These are phyloP conservation scores for Colletotrichum somersetense DNA, from an alignment of 2,329 filamentous ascomycete species.

Conservation along the genomic window DNA sequence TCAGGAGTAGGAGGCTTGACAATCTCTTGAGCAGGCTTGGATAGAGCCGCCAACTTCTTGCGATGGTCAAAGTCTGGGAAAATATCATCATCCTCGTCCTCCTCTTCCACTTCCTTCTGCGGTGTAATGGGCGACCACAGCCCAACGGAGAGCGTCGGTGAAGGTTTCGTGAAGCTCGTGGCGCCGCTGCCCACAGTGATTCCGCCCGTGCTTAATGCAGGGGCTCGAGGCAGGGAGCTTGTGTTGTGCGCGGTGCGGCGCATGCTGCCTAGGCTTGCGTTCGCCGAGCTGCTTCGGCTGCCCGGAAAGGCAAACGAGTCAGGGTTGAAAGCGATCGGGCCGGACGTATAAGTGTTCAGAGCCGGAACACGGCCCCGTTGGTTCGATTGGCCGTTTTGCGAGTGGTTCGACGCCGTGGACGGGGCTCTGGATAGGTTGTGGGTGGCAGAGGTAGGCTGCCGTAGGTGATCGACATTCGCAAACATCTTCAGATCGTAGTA, in stretches of 20 bases:
- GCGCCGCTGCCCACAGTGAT: conserved; percentile 57
- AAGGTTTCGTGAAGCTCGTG: conserved; percentile 50
- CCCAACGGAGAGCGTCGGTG: conserved; percentile 59
- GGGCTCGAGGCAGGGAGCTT: conserved; percentile 43
- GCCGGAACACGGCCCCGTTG: conserved; percentile 55
- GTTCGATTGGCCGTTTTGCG: conserved; percentile 45
- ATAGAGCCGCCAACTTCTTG: conserved; percentile 45
- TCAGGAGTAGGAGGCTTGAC: conserved; percentile 42
- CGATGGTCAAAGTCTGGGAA: conserved; percentile 65
- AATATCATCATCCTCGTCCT: conserved; percentile 63
- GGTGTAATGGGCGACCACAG: conserved; percentile 60
- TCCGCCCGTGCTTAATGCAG: conserved; percentile 51
- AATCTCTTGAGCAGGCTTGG: conserved; percentile 28
- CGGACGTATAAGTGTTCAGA: conserved; percentile 27
- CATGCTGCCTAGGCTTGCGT: conserved; percentile 54
- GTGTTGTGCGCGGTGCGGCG: conserved; percentile 48
- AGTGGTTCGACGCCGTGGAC: conserved; percentile 53
- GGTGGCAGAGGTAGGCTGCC: conserved; percentile 56
- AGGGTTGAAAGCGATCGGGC: conserved; percentile 51
- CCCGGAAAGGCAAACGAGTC: conserved; percentile 54
- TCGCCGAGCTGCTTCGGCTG: conserved; percentile 61
- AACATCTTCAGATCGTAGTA: conserved; percentile 80
- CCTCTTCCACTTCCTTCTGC: conserved; percentile 52
- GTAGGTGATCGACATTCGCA: conserved; percentile 81
- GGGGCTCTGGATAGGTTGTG: conserved; percentile 47